Evolutionary conservation across 495 filamentous ascomycete genomes (phyloP), one percentile per base, ranked within the genome.

Genomic region (Penicillium lagena): DNA sequence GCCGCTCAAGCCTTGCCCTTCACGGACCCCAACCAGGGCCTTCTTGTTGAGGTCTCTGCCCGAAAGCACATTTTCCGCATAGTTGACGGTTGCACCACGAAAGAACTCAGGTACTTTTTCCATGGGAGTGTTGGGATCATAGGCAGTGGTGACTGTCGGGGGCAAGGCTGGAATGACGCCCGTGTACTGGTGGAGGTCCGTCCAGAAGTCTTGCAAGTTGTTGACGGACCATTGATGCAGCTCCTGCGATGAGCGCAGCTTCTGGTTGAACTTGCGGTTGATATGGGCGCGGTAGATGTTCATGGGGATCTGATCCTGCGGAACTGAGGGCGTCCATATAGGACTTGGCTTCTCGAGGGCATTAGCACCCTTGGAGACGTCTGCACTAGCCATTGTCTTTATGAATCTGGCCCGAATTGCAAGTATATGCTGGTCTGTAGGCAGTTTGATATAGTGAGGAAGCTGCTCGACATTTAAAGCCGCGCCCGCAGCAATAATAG

Each of bases 1-100:
- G 13, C 82, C 61, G 14, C 55, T 58, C 7, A 75, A 75, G 59
- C 86, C 65, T 69, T 61, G 73, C 29, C 81, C 83, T 63, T 89
- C 85, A 9, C 82, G 73, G 29, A 87, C 71, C 57, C 81, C 78
- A 29, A 79, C 81, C 15, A 80, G 40, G 7, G 81, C 83, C 35
- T 80, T 68, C 47, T 79, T 82, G 38, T 45, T 50, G 35, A 35
- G 32, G 40, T 86, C 79, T 43, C 66, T 62, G 33, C 41, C 46
- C 13, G 17, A 48, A 6, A 89, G 68, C 12, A 89, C 64, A 57
- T 89, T 89, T 64, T 88, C 83, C 2, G 84, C 84, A 51, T 88
- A 88, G 55, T 89, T 89, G 40, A 89, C 69, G 30, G 63, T 73
- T 11, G 82, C 72, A 10, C 78, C 82, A 12, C 69, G 56, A 29